These are phyloP conservation scores for Takashimella koratensis DNA, from an alignment of 1,284 basidiomycete species.

Conservation along the genomic window DNA sequence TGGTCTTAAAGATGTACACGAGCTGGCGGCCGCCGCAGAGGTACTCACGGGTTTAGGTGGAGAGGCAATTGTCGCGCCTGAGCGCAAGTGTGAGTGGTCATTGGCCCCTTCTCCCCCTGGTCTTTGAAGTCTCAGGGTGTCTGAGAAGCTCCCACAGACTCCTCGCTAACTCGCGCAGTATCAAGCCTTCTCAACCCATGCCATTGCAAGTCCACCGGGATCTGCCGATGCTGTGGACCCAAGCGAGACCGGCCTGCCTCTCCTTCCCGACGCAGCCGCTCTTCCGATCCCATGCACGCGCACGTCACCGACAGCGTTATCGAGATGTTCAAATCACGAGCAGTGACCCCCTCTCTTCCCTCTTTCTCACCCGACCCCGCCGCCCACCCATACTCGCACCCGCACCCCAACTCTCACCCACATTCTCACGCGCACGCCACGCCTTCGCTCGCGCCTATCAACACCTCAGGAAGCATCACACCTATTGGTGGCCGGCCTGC, in stretches of 20 bases:
- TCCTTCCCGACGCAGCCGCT: neutral
- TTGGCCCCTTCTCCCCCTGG: too few species aligned
- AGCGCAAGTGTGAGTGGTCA: slow-evolving; percentile 32
- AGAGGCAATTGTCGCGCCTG: slow-evolving; percentile 25
- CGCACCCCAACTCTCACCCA: too few species aligned
- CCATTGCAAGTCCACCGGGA: slow-evolving; percentile 49
- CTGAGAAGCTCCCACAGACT: slow-evolving; percentile 55
- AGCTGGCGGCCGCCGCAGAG: slow-evolving; percentile 45
- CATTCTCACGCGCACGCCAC: too few species aligned
- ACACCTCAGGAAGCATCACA: neutral
- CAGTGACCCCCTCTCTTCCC: slow-evolving; percentile 13
- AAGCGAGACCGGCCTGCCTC: slow-evolving; percentile 21
- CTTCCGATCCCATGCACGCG: slow-evolving; percentile 2
- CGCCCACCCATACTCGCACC: slow-evolving; percentile 1
- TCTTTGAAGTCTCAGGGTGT: too few species aligned
- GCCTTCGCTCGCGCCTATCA: neutral
- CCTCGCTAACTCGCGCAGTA: slow-evolving; percentile 38
- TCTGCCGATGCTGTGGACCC: slow-evolving; percentile 58
- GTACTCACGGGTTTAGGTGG: slow-evolving; percentile 32
- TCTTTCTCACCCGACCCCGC: slow-evolving; percentile 1
- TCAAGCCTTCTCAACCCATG: slow-evolving; percentile 46
- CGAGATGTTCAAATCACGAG: slow-evolving; percentile 35
- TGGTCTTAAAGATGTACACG: slow-evolving; percentile 49
- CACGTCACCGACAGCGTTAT: slow-evolving; percentile 25
- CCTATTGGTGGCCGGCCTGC: neutral